Conservation (phyloP, 2,329 filamentous ascomycete genomes). For the Claviceps sorghi region DNA sequence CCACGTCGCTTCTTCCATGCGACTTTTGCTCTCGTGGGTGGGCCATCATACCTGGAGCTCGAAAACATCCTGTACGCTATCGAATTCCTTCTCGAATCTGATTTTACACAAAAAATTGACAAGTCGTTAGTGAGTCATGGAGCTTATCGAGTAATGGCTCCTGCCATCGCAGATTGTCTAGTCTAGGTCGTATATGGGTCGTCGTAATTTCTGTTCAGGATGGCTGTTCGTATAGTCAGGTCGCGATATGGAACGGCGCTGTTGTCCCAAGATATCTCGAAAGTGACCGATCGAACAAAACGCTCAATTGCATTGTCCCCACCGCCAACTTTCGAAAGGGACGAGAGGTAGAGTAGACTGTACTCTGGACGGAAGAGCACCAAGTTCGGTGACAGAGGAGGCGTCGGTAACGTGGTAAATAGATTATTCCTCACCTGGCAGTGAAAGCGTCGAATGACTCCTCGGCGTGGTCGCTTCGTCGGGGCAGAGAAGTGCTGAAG, state of each 20-base stretch:
- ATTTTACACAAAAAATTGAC: neutral
- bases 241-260: neutral
- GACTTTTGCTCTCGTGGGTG: neutral
- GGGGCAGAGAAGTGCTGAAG: conserved; percentile 49
- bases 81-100: conserved; percentile 99
- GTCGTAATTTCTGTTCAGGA: neutral
- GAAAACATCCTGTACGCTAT: conserved; percentile 93
- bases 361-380: neutral
- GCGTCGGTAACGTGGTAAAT: neutral
- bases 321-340: neutral
- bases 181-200: neutral
- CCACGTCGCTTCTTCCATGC: neutral
- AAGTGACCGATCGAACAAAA: neutral
- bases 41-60: conserved; percentile 76
- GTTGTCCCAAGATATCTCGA: neutral
- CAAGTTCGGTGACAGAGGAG: neutral
- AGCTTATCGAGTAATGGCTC: neutral
- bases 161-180: neutral
- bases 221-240: neutral
- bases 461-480: conserved; percentile 58
- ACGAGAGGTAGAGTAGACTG: neutral
- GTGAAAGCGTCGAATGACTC: conserved; percentile 99
- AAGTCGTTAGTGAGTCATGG: conserved; percentile 16
- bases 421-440: conserved; percentile 56
- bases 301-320: neutral